Evolutionary conservation across 257 asterid species (phyloP).

Genomic region (Nicotiana noctiflora): DNA sequence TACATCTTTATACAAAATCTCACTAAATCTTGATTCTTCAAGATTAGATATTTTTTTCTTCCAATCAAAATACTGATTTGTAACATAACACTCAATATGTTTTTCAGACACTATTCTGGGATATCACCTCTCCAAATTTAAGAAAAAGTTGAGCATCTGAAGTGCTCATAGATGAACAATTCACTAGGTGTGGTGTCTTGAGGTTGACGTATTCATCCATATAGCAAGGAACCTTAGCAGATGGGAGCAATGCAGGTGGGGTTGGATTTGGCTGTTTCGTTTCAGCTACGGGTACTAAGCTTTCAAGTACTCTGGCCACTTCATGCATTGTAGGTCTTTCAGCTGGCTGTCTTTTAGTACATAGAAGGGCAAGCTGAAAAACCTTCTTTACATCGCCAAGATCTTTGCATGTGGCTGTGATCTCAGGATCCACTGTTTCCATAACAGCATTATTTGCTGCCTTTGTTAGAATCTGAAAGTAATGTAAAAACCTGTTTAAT

Average conservation of each 20-base stretch:
- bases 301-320: slow-evolving; percentile 68
- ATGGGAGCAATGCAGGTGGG: slow-evolving; percentile 21
- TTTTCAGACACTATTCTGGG: slow-evolving; percentile 49
- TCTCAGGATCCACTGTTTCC: slow-evolving; percentile 81
- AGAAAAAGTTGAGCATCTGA: slow-evolving; percentile 85
- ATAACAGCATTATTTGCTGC: slow-evolving; percentile 78
- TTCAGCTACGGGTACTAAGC: slow-evolving; percentile 34
- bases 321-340: slow-evolving; percentile 95
- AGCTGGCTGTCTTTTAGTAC: slow-evolving; percentile 73
- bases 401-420: slow-evolving; percentile 67
- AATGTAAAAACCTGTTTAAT: too few species aligned
- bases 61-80: background rate
- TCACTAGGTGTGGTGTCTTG: slow-evolving; percentile 75
- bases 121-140: slow-evolving; percentile 71
- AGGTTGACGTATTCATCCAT: slow-evolving; percentile 83
- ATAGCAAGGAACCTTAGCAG: slow-evolving; percentile 56
- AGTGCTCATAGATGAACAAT: slow-evolving; percentile 80
- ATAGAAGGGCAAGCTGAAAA: slow-evolving; percentile 85
- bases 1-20: background rate
- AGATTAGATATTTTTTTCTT: background rate
- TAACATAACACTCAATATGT: background rate
- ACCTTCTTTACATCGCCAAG: slow-evolving; percentile 86
- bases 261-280: slow-evolving; percentile 15
- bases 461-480: slow-evolving; percentile 55
- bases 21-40: background rate